Percentiles rank a stretch among this genome's conserved stretches.
These are phyloP conservation scores for Ramichloridium luteum DNA, from an alignment of 2,329 filamentous ascomycete species.

Conservation along the genomic window DNA sequence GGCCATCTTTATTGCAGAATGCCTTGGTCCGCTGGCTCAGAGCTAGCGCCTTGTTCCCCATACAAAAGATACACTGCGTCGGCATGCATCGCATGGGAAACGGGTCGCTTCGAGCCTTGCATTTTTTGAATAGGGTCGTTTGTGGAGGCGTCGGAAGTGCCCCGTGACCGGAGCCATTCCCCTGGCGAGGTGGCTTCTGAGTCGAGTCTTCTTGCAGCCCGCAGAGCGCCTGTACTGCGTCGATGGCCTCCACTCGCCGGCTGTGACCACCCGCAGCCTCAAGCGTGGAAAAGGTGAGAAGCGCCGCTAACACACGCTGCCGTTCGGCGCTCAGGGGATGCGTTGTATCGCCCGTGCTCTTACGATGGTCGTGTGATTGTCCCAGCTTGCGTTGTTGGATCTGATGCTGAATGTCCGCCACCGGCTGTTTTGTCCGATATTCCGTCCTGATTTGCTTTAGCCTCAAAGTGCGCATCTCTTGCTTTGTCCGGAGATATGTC, in stretches of 20 bases:
- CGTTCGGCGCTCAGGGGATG: neutral
- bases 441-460: neutral
- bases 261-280: neutral
- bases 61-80: conserved; percentile 1
- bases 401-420: neutral
- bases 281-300: neutral
- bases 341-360: neutral
- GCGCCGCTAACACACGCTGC: neutral
- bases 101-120: neutral
- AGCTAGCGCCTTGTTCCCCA: neutral
- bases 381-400: neutral
- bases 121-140: neutral
- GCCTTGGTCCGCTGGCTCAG: neutral
- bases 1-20: conserved; percentile 1
- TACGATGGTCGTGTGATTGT: neutral
- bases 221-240: no score
- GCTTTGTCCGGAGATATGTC: neutral
- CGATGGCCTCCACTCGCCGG: neutral
- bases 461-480: neutral
- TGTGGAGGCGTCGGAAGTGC: no score
- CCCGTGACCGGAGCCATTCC: no score
- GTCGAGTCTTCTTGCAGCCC: neutral
- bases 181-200: neutral
- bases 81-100: neutral
- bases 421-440: neutral